phyloP scores from a whole-genome alignment of 2,329 filamentous ascomycete genomes.

The Ascochyta viciae-villosae region DNA sequence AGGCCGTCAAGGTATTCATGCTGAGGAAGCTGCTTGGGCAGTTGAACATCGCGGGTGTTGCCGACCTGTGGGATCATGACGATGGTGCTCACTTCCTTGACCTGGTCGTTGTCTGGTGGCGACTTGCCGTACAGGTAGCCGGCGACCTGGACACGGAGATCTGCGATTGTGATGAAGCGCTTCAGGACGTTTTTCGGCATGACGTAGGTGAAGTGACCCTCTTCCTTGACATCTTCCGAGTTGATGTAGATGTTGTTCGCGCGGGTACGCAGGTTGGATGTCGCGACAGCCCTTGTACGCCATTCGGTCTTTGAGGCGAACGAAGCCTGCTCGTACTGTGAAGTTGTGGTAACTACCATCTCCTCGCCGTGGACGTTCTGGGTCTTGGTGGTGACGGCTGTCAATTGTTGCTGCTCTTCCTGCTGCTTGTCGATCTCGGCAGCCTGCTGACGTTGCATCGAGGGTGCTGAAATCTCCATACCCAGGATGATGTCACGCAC shows the following conservation, averaged over 20 bases:
- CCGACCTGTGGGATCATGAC: slow-evolving; percentile 98
- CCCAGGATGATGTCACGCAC: slow-evolving; percentile 97
- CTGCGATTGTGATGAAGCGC: slow-evolving; percentile 96
- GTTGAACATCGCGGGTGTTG: slow-evolving; percentile 86
- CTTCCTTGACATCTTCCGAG: slow-evolving; percentile 88
- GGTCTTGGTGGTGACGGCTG: slow-evolving; percentile 96
- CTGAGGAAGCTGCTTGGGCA: slow-evolving; percentile 88
- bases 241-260: slow-evolving; percentile 99
- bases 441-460: slow-evolving; percentile 96
- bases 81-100: slow-evolving; percentile 96
- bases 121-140: slow-evolving; percentile 94
- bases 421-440: slow-evolving; percentile 99
- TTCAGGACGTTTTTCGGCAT: slow-evolving; percentile 99
- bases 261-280: slow-evolving; percentile 89
- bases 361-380: slow-evolving; percentile 97
- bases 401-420: slow-evolving; percentile 94
- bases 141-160: slow-evolving; percentile 94
- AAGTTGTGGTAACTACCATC: slow-evolving; percentile 97
- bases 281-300: slow-evolving; percentile 95
- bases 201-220: slow-evolving; percentile 89
- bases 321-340: slow-evolving; percentile 95
- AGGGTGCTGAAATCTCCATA: slow-evolving; percentile 99
- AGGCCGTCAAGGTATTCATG: slow-evolving; percentile 87
- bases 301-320: slow-evolving; percentile 99
- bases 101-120: slow-evolving; percentile 90